Percentiles rank a stretch among this genome's conserved stretches.
Evolutionary conservation across 371 early-diverging fungal species (phyloP).

Genomic region (Catenaria anguillulae): DNA sequence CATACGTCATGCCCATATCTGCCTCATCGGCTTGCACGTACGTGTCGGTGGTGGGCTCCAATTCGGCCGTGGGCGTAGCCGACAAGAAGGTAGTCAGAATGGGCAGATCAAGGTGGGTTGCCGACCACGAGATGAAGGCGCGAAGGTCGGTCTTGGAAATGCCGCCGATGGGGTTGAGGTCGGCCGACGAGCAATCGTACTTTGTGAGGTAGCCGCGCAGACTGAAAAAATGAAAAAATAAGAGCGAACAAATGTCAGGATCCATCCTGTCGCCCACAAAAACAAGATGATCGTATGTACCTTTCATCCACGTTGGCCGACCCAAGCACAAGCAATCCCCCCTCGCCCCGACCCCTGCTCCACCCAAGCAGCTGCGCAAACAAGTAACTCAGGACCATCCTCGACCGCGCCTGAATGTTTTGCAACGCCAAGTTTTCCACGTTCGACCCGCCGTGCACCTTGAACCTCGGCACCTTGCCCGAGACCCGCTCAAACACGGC

Average conservation of each 20-base stretch:
- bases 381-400: conserved; percentile 90
- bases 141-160: conserved; percentile 83
- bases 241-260: too few species aligned
- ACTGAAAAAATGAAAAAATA: conserved; percentile 16
- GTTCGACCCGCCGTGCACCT: conserved; percentile 67
- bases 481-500: conserved; percentile 62
- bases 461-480: conserved; percentile 56
- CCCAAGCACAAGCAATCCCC: conserved; percentile 78
- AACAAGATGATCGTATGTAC: conserved; percentile 14
- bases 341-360: conserved; percentile 55
- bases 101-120: conserved; percentile 44
- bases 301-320: conserved; percentile 94
- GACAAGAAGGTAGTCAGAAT: conserved; percentile 61
- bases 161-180: conserved; percentile 91
- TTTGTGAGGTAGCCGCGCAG: conserved; percentile 94
- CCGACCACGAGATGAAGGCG: conserved; percentile 58
- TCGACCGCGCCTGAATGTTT: conserved; percentile 88
- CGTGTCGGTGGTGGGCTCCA: conserved; percentile 67
- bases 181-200: conserved; percentile 95
- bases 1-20: conserved; percentile 97
- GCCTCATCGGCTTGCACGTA: conserved; percentile 18
- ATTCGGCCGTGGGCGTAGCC: conserved; percentile 87
- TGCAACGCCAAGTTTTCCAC: conserved; percentile 90
- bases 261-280: too few species aligned
- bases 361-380: conserved; percentile 90